phyloP scores from a whole-genome alignment of 2,329 filamentous ascomycete genomes.

The Scedosporium dehoogii region DNA sequence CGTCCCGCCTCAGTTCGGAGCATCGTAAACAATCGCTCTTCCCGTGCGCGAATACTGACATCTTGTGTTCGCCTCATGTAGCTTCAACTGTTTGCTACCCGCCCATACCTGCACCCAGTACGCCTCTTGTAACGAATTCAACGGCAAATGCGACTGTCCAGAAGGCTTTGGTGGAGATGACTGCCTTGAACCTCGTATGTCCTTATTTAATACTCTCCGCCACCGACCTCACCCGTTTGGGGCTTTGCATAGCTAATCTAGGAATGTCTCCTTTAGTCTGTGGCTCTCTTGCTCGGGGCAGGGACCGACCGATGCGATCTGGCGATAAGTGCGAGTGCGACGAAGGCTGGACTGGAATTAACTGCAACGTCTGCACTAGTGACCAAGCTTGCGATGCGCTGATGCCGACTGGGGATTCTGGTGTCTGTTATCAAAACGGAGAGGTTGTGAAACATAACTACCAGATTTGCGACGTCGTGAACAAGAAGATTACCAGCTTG shows the following conservation, averaged over 20 bases:
- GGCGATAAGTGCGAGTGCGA: conserved; percentile 72
- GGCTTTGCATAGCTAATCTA: not conserved
- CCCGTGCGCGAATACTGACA: conserved; percentile 31
- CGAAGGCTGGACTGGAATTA: conserved; percentile 92
- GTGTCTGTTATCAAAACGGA: conserved; percentile 85
- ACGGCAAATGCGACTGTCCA: conserved; percentile 87
- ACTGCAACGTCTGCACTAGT: conserved; percentile 89
- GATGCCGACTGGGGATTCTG: conserved; percentile 73
- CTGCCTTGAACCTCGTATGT: conserved; percentile 68
- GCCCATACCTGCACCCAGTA: conserved; percentile 89
- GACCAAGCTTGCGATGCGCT: conserved; percentile 78
- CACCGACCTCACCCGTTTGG: not conserved
- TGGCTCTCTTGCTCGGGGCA: conserved; percentile 74
- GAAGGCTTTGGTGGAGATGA: conserved; percentile 90
- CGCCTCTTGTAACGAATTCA: conserved; percentile 77
- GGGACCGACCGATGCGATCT: conserved; percentile 65
- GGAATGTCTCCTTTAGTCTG: conserved; percentile 48
- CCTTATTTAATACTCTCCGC: not conserved
- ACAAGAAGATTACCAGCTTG: conserved; percentile 82
- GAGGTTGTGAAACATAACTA: conserved; percentile 89
- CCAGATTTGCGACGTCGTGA: conserved; percentile 96
- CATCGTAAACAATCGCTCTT: not conserved
- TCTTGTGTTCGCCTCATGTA: conserved; percentile 25
- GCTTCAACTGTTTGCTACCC: conserved; percentile 96
- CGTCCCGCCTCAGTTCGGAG: not conserved